phyloP scores from a whole-genome alignment of 768 basidiomycete genomes.

The Serendipita indica region DNA sequence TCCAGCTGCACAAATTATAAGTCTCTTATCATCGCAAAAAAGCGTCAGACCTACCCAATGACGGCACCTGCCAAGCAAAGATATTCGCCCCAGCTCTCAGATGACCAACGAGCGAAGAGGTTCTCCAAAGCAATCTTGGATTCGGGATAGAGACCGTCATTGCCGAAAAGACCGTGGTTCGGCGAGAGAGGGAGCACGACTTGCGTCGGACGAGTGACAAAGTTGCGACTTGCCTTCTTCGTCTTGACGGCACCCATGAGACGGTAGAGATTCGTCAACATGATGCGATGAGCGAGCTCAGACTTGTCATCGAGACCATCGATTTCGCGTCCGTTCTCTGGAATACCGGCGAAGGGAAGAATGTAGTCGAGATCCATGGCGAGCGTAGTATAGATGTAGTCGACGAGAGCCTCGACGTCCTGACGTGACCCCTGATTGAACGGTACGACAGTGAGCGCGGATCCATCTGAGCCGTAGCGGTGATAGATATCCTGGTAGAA shows the following conservation, averaged over 20 bases:
- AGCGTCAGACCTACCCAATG: constrained; percentile 55
- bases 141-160: constrained; percentile 95
- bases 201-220: constrained; percentile 95
- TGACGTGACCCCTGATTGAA: constrained; percentile 99
- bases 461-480: constrained; percentile 83
- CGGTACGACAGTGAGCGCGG: constrained; percentile 93
- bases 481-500: constrained; percentile 99
- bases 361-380: constrained; percentile 98
- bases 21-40: background rate
- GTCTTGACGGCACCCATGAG: constrained; percentile 93
- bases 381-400: constrained; percentile 93
- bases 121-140: constrained; percentile 98
- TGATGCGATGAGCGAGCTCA: constrained; percentile 95
- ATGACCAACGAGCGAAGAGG: constrained; percentile 93
- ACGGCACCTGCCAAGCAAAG: constrained; percentile 95
- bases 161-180: constrained; percentile 95
- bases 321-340: constrained; percentile 97
- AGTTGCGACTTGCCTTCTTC: constrained; percentile 93
- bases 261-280: constrained; percentile 93
- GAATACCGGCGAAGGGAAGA: constrained; percentile 94
- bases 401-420: constrained; percentile 93
- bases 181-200: constrained; percentile 96
- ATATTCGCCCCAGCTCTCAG: constrained; percentile 99
- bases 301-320: constrained; percentile 95
- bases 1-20: constrained; percentile 48